Conservation (phyloP, 148 eudicot genomes). For the Bassia scoparia region DNA sequence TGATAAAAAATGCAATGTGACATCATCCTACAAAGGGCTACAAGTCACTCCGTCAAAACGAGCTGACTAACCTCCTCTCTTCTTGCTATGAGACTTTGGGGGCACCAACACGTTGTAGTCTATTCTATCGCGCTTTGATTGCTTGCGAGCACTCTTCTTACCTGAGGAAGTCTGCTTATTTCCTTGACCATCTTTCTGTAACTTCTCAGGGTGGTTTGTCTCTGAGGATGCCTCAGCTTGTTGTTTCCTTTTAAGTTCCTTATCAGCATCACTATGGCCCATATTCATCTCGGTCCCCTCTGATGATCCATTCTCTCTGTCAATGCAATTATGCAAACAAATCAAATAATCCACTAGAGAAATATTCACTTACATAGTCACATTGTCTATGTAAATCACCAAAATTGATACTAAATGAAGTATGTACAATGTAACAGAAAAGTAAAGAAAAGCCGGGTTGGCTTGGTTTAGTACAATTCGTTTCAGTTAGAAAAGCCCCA, state of each 20-base stretch:
- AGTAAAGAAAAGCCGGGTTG: background rate
- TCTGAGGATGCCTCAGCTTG: slow-evolving; percentile 35
- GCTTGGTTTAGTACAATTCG: too few relatives aligned
- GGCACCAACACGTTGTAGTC: slow-evolving; percentile 68
- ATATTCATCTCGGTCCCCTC: slow-evolving; percentile 22
- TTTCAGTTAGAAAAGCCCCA: too few relatives aligned
- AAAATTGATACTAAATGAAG: background rate
- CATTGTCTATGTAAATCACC: background rate
- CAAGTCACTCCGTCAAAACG: background rate
- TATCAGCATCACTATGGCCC: slow-evolving; percentile 27
- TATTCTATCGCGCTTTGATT: slow-evolving; percentile 52
- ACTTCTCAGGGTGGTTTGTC: slow-evolving; percentile 37
- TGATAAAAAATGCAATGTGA: background rate
- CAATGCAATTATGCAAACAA: background rate
- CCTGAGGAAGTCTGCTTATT: slow-evolving; percentile 34
- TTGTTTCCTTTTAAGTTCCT: slow-evolving; percentile 61
- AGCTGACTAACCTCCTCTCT: slow-evolving; percentile 14
- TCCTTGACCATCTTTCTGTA: slow-evolving; percentile 34
- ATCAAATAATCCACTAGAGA: background rate
- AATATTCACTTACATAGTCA: background rate
- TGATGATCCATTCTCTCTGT: slow-evolving; percentile 38
- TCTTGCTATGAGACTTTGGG: slow-evolving; percentile 47
- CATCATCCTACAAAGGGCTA: slow-evolving; percentile 5
- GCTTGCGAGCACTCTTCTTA: slow-evolving; percentile 40
- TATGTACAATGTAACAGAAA: background rate